phyloP scores from a whole-genome alignment of 1,284 basidiomycete species.

The Ustilago lituana region DNA sequence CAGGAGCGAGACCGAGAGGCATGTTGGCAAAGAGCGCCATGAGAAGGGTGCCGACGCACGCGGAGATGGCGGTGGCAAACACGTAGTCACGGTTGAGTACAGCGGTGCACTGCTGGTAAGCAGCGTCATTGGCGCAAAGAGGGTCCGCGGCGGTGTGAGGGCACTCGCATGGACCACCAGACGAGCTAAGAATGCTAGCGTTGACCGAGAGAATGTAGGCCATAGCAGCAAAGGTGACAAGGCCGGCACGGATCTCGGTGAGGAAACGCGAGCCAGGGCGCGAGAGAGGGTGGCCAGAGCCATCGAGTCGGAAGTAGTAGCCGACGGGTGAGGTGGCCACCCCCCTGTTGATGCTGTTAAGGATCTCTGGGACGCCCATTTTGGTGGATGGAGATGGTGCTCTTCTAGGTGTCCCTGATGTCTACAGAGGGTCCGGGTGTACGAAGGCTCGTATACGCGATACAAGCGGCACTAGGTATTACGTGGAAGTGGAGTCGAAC shows the following conservation, averaged over 20 bases:
- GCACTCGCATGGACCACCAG: slow-evolving; percentile 85
- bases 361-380: slow-evolving; percentile 28
- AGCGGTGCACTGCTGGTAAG: slow-evolving; percentile 70
- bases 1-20: slow-evolving; percentile 76
- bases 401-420: background rate
- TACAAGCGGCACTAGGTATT: background rate
- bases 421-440: background rate
- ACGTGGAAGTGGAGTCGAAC: background rate
- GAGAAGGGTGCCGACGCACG: slow-evolving; percentile 78
- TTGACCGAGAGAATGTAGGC: slow-evolving; percentile 73
- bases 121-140: slow-evolving; percentile 71
- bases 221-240: slow-evolving; percentile 66
- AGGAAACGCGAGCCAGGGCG: slow-evolving; percentile 78
- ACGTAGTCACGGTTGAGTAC: slow-evolving; percentile 65
- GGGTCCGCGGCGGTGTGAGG: slow-evolving; percentile 67
- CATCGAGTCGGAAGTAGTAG: slow-evolving; percentile 84
- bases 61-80: slow-evolving; percentile 76
- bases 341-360: slow-evolving; percentile 64
- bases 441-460: background rate
- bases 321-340: slow-evolving; percentile 79
- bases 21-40: slow-evolving; percentile 87
- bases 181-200: slow-evolving; percentile 76
- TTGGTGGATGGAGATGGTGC: background rate
- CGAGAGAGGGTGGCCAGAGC: slow-evolving; percentile 79
- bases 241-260: slow-evolving; percentile 62